Evolutionary conservation across 1,284 basidiomycete genomes (phyloP), one percentile per base, ranked within the genome.

Genomic region (Rhodotorula mucilaginosa): DNA sequence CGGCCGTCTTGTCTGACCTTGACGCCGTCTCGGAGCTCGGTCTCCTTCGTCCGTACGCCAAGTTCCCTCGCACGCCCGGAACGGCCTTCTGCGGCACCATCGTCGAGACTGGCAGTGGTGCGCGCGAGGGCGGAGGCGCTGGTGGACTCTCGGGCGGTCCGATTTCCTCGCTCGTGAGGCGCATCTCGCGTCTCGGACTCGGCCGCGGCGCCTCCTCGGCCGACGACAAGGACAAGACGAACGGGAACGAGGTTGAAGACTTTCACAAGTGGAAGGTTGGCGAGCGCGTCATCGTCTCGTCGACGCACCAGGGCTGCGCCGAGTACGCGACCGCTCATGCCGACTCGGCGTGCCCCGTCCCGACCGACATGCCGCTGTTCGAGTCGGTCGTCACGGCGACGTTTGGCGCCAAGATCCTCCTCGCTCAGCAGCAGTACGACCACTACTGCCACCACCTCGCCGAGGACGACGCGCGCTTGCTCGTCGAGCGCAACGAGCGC

Each of bases 251-350:
- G 19, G 47, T 23, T 2, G 46, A 46, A 21, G 52, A 57, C 12
- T 26, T 46, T 34, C 62, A 57, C 54, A 47, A 92, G 75, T 93
- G 97, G 2, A 97, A 93, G 19, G 88, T 80, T 16, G 82, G 83
- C 67, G 69, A 83, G 58, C 81, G 82, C 69, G 80, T 83, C 58
- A 72, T 75, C 10, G 48, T 75, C 65, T 34, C 39, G 57, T 57
- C 63, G 51, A 56, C 46, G 16, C 69, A 67, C 65, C 54, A 67
- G 51, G 58, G 69, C 31, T 58, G 63, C 56, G 69, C 44, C 61
- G 69, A 71, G 58, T 64, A 64, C 69, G 51, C 26, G 51, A 57
- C 63, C 46, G 61, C 34, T 21, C 21, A 58, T 29, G 61, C 47
- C n/a, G 8, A 31, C 8, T 57, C 61, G 26, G 34, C 31, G n/a